Base-by-base conservation (phyloP, 2,329 filamentous ascomycete species). In the Fusarium sp. region DNA sequence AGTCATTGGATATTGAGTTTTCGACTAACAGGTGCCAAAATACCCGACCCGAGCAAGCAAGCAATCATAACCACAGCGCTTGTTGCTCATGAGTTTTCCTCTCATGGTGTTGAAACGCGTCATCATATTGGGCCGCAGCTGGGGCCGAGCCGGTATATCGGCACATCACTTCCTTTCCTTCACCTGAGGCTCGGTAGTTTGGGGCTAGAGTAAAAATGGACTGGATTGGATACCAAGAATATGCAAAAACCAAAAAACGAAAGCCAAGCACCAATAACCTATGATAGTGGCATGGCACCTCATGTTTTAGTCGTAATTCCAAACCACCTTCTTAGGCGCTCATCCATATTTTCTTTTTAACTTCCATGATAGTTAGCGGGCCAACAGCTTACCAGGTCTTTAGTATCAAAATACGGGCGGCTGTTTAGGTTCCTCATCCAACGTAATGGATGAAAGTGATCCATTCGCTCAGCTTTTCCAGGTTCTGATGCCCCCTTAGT, bases 81-180 rank as follows among this genome's bases (percentile, higher is more conserved):
- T 67, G 41, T 37, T 42, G 45, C 36, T 42, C 36, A 61, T 27
- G 17, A 54, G 42, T 31, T 35, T 43, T 39, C 45, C 20, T 36
- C 18, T 29, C 35, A 35, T 51, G 45, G 64, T 47, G 57, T 37
- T 46, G 53, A 45, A 66, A 72, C 70, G 70, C 70, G 70, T 72
- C 70, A 72, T 67, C 71, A 58, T 31, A 57, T 57, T 73, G 63
- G 58, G 61, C 69, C 61, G 63, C 71, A 69, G 68, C 48, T 45
- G 29, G 49, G 59, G 49, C 69, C 64, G 53, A 70, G 63, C 47
- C 67, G 70, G 71, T 67, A 67, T 52, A 47, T 33, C 71, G 66
- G 71, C 71, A 71, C 53, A 43, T 51, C 40, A 52, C 33, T 57
- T 25, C 51, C 49, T 58, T 35, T 49, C 25, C 23, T 58, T 48